Evolutionary conservation across 78 protist genomes (phyloP).

Genomic region (Planoprotostelium fungivorum): DNA sequence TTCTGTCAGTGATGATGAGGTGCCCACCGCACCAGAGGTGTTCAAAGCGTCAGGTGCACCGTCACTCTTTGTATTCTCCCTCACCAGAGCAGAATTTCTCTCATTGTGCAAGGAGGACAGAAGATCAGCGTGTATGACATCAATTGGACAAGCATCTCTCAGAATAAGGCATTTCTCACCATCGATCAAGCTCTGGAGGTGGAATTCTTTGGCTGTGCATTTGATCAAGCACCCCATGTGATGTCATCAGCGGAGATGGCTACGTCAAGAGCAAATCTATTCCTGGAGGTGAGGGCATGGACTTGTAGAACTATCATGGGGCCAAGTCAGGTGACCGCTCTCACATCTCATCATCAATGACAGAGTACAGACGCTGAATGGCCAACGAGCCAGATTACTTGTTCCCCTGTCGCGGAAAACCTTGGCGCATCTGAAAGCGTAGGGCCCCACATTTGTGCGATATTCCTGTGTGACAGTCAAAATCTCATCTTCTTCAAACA

Average conservation of each 20-base stretch:
- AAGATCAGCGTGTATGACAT: background rate
- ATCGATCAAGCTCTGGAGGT: background rate
- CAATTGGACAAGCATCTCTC: background rate
- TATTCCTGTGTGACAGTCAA: too few species aligned
- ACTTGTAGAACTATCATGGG: background rate
- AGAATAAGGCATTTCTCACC: background rate
- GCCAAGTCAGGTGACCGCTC: too few species aligned
- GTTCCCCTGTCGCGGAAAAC: background rate
- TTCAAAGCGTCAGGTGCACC: background rate
- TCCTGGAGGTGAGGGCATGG: too few species aligned
- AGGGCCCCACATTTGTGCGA: background rate
- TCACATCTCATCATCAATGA: too few species aligned
- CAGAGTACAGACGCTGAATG: background rate
- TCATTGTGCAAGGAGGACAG: background rate
- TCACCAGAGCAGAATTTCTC: background rate
- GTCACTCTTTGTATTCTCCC: background rate
- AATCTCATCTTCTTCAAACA: too few species aligned
- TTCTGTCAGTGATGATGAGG: too few species aligned
- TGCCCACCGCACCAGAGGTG: too few species aligned
- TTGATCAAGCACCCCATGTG: background rate
- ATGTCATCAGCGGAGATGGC: too few species aligned
- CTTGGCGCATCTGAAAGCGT: background rate
- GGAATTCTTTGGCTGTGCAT: background rate
- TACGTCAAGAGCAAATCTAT: too few species aligned
- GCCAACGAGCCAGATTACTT: background rate